Evolutionary conservation across 345 rosid species (phyloP), one percentile per base, ranked within the genome.

Genomic region (Eucalyptus erythrocorys): DNA sequence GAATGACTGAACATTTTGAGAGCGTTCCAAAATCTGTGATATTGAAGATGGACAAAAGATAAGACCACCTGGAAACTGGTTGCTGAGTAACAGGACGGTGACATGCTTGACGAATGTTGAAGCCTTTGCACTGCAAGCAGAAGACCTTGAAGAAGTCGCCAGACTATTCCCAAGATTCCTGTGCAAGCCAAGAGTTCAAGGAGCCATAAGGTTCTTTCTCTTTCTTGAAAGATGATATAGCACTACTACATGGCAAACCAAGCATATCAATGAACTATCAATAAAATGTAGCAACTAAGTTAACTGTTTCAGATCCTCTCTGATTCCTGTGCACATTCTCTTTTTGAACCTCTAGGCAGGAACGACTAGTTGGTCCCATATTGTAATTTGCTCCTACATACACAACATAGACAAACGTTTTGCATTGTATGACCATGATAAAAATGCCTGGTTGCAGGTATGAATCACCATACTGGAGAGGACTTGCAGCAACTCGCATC

Each of bases 131-230:
- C 97, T 96, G 85, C 91, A 93, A 86, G 99, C 95, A n/a, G 94
- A 93, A 66, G 98, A 97, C 90, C 92, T 96, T 50, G 94, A 97
- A 97, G 97, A 95, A 89, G 99, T 96, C 24, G 95, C 98, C 79
- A 91, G 94, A 88, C 89, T 92, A 86, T 96, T 93, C 87, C 89
- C 98, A 1, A 93, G 97, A 95, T 91, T 91, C 92, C 87, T 95
- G 85, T 92, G 97, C 47, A 94, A 91, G 64, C 94, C 94, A 84
- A 92, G 95, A 14, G 96, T 97, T 88, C 97, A 94, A 93, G 96
- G 99, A 91, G 98, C 98, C 84, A 95, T 96, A 91, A 96, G 98
- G 97, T 95, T 85, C 76, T 68, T 87, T 32, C 42, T 37, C 86
- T 34, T 26, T 84, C 49, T 84, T n/a, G 26, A 43, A 26, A 27